phyloP scores from a whole-genome alignment of 306 rosid genomes.

The Prunus dulcis region DNA sequence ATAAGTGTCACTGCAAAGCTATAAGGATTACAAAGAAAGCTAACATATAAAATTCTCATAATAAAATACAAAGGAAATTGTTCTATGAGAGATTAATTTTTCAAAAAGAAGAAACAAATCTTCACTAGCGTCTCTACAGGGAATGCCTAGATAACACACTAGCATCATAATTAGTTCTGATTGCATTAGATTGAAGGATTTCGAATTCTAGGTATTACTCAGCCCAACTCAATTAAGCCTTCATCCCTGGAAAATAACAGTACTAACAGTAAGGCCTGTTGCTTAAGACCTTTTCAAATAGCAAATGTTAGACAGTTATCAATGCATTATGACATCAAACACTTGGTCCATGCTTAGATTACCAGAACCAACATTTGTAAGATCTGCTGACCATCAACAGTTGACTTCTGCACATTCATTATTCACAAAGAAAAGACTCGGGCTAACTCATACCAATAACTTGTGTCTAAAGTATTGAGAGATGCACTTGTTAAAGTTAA shows the following conservation, averaged over 20 bases:
- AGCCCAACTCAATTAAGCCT: background rate
- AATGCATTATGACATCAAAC: background rate
- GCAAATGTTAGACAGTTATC: background rate
- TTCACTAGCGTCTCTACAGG: background rate
- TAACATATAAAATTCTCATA: background rate
- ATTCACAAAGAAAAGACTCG: constrained; percentile 5
- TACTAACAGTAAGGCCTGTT: background rate
- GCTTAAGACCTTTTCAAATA: background rate
- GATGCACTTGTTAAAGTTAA: constrained; percentile 31
- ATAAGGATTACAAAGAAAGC: background rate
- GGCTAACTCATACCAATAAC: constrained; percentile 62
- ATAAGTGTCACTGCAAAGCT: background rate
- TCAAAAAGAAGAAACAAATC: background rate
- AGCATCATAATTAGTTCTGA: background rate
- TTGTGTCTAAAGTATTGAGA: constrained; percentile 75
- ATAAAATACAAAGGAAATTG: background rate
- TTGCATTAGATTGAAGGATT: background rate
- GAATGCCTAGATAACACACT: background rate
- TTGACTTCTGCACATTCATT: background rate
- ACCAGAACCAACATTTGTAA: background rate
- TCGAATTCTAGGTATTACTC: background rate
- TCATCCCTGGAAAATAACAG: background rate
- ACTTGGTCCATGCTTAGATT: background rate
- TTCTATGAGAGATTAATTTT: background rate
- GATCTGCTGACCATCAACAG: background rate